Base-by-base conservation (phyloP, 2,329 filamentous ascomycete species). In the Aureobasidium namibiae region DNA sequence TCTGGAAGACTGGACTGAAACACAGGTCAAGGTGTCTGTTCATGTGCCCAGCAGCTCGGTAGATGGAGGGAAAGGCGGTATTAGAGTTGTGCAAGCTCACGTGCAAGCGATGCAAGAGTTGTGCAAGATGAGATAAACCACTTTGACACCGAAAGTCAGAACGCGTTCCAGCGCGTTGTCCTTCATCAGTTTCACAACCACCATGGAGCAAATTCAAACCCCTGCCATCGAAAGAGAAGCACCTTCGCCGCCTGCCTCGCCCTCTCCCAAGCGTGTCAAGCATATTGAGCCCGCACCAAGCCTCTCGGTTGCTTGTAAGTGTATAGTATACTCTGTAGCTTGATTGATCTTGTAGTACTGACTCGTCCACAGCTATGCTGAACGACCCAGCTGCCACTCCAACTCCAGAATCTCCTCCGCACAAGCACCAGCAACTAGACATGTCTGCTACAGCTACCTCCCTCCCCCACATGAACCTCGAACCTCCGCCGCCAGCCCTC, bases 251-350 rank as follows among this genome's bases (percentile, higher is more conserved):
- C 86, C 86, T 41, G 80, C 81, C 60, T 92, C 89, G 9, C 90
- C 90, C 29, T 84, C 89, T 26, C 80, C 89, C 49, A 95, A 95
- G 78, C 85, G 90, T 70, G 82, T 88, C 68, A 94, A 91, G 79
- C 83, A 84, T 67, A 74, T 77, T 62, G 71, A 77, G 52, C 71
- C 75, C 10, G 68, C 72, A 16, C 48, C 69, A n/a, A 70, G 68
- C 50, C 66, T 73, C 49, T 67, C 67, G 31, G 71, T 72, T 9
- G 70, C 70, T 11, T 69, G 70, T 72, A 62, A 38, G 66, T 62
- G 2, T 13, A 33, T 44, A 44, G 60, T 5, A 29, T n/a, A n/a
- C 54, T 53, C 46, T 13, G 61, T 13, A 33, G 24, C 36, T 42
- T 24, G 39, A 23, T 33, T 10, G 36, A 54, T 23, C 16, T 2